Conservation (phyloP, 2,329 filamentous ascomycete species). For the Neofusicoccum cordaticola region DNA sequence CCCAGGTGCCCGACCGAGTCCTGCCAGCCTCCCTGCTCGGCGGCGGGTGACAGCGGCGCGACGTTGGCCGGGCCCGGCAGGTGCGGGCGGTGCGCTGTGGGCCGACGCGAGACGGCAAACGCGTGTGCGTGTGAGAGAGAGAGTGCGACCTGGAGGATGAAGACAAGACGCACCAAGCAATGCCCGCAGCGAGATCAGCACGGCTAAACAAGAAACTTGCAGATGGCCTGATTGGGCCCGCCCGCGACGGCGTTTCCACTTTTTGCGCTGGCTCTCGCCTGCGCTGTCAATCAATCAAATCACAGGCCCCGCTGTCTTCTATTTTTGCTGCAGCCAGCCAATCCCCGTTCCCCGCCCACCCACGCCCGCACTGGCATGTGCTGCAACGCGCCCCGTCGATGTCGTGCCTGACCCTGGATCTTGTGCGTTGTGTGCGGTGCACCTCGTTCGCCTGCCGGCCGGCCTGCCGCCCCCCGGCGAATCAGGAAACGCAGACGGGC, state of each 20-base stretch:
- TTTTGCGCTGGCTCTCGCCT: not conserved
- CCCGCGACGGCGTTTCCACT: not conserved
- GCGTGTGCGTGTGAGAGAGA: not conserved
- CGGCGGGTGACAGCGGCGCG: too few species aligned
- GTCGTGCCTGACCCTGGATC: not conserved
- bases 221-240: slow-evolving; percentile 3
- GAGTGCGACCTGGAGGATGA: not conserved
- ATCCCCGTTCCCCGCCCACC: not conserved
- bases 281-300: not conserved
- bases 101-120: not conserved
- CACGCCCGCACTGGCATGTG: not conserved
- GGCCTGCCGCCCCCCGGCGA: not conserved
- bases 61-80: too few species aligned
- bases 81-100: not conserved
- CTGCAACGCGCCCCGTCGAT: too few species aligned
- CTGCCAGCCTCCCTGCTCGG: too few species aligned
- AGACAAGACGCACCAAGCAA: not conserved
- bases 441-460: not conserved
- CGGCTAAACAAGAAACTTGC: not conserved
- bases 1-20: not conserved
- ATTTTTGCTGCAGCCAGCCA: slow-evolving; percentile 7
- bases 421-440: not conserved
- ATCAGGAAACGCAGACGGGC: not conserved
- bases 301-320: not conserved
- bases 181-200: not conserved